Conservation (phyloP, 306 rosid genomes). For the Corylus heterophylla region DNA sequence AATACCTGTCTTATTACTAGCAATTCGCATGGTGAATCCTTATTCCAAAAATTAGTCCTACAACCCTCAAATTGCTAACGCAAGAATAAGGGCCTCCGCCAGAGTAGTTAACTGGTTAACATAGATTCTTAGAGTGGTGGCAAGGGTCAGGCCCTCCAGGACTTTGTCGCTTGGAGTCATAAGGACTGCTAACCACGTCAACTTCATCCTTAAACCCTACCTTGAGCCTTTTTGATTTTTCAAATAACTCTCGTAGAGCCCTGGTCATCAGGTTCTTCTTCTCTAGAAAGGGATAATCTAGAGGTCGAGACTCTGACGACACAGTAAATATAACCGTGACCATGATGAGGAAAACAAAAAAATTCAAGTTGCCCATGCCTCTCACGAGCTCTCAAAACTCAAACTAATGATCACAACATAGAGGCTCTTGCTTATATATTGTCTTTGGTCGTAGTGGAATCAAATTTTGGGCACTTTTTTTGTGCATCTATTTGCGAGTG, state of each 20-base stretch:
- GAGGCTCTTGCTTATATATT: conserved; percentile 32
- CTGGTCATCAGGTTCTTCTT: conserved; percentile 8
- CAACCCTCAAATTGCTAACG: too few species aligned
- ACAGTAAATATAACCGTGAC: conserved; percentile 12
- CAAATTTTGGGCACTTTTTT: conserved; percentile 1
- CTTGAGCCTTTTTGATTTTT: conserved; percentile 26
- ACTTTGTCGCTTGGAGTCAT: conserved; percentile 29
- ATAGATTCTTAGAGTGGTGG: conserved; percentile 18
- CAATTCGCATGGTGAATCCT: too few species aligned
- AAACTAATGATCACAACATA: not conserved
- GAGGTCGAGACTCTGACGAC: conserved; percentile 29
- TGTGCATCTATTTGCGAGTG: too few species aligned
- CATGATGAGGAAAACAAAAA: conserved; percentile 6
- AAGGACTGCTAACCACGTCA: conserved; percentile 1
- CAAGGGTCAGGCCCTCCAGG: conserved; percentile 50
- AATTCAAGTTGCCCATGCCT: conserved; percentile 35
- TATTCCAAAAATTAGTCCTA: too few species aligned
- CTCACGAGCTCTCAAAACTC: not conserved
- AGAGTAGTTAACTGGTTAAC: not conserved
- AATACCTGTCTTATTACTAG: too few species aligned
- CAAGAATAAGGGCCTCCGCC: not conserved
- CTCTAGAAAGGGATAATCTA: conserved; percentile 17
- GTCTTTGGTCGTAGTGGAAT: too few species aligned
- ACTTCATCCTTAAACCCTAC: conserved; percentile 18
- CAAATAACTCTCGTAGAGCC: conserved; percentile 12